Evolutionary conservation across 2,329 filamentous ascomycete species (phyloP).

Genomic region (Aspergillus sp.): DNA sequence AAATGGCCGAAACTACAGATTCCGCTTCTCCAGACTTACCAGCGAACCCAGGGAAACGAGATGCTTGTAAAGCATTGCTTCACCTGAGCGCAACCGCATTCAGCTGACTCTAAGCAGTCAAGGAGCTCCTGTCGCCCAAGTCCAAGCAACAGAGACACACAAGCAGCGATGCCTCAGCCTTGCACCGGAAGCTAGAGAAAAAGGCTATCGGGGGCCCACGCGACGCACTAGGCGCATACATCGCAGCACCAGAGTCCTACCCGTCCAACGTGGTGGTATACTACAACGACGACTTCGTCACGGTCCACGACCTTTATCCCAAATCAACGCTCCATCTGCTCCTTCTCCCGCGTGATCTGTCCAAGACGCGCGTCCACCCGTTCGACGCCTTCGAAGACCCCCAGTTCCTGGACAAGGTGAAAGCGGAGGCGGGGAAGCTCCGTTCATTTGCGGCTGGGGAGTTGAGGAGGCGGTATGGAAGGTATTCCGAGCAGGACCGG

Average conservation of each 20-base stretch:
- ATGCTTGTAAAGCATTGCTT: constrained; percentile 24
- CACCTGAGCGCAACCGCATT: not conserved
- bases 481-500: constrained; percentile 53
- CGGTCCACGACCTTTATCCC: constrained; percentile 74
- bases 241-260: constrained; percentile 52
- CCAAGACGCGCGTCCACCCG: constrained; percentile 58
- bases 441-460: constrained; percentile 61
- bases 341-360: constrained; percentile 64
- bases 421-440: constrained; percentile 52
- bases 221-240: constrained; percentile 59
- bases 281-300: constrained; percentile 59
- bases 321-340: constrained; percentile 80
- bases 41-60: constrained; percentile 21
- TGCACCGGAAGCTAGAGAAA: constrained; percentile 11
- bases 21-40: constrained; percentile 1
- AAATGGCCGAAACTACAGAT: constrained; percentile 6
- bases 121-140: constrained; percentile 48
- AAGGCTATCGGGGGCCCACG: constrained; percentile 38
- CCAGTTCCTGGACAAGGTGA: constrained; percentile 57
- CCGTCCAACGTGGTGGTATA: constrained; percentile 54
- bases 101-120: constrained; percentile 29
- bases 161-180: constrained; percentile 9
- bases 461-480: constrained; percentile 59
- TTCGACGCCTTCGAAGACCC: constrained; percentile 65
- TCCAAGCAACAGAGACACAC: constrained; percentile 28